Percentiles rank a stretch among this genome's conserved stretches.
phyloP scores from a whole-genome alignment of 805 yeast species.

The Ogataea nonfermentans region DNA sequence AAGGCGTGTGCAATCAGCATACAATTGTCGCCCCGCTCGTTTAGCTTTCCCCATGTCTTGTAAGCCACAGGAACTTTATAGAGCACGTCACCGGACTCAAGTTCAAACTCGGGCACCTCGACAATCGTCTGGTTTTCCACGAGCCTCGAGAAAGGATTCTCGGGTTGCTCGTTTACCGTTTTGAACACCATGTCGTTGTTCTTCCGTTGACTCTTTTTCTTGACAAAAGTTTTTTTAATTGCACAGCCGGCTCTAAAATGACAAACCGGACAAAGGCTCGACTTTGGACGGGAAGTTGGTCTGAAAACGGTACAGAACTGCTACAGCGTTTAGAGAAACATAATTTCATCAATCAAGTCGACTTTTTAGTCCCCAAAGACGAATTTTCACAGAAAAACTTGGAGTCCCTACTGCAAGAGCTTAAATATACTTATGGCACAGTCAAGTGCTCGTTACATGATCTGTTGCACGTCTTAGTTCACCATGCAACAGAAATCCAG shows the following conservation, averaged over 20 bases:
- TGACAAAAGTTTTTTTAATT: neutral
- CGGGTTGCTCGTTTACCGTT: constrained; percentile 45
- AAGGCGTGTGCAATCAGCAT: constrained; percentile 94
- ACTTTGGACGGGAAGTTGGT: constrained; percentile 4
- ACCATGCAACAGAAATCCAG: neutral
- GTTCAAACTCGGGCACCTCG: constrained; percentile 65
- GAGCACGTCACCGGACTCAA: constrained; percentile 81
- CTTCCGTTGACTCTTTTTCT: constrained; percentile 1
- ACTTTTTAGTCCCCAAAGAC: constrained; percentile 17
- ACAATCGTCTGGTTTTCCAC: constrained; percentile 79
- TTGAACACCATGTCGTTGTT: constrained; percentile 30
- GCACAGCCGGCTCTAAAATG: constrained; percentile 16
- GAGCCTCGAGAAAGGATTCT: constrained; percentile 66
- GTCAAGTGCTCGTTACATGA: constrained; percentile 11
- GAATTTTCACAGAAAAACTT: neutral
- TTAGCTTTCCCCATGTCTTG: constrained; percentile 91
- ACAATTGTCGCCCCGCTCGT: constrained; percentile 66
- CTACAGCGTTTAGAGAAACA: constrained; percentile 18
- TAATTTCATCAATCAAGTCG: constrained; percentile 30
- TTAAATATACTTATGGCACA: constrained; percentile 1
- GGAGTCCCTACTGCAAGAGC: constrained; percentile 1
- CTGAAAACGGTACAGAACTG: neutral
- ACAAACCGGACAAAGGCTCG: neutral
- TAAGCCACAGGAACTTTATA: constrained; percentile 85
- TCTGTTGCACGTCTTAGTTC: constrained; percentile 9